Base-by-base conservation (phyloP, 805 yeast species). In the Yueomyces sinensis region DNA sequence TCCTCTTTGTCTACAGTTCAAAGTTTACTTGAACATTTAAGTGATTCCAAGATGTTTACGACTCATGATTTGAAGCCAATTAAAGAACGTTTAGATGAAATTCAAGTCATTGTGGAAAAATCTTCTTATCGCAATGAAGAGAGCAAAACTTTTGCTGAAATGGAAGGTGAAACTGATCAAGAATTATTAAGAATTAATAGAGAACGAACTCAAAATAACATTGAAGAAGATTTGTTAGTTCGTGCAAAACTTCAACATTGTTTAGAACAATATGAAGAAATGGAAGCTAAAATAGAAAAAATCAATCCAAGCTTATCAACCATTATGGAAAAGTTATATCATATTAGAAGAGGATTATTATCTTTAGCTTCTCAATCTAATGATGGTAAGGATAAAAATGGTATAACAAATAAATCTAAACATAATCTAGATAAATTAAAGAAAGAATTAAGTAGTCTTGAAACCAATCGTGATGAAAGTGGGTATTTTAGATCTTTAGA, bases 1-100 rank as follows among this genome's bases (percentile, higher is more conserved):
- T 89, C 94, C 5, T 82, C 94, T 3, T 61, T 89, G 29, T 68
- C 86, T 29, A 84, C 97, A 0, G 94, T 91, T 16, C 79, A 78
- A 58, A 74, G 91, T 45, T 62, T 91, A 38, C 65, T 91, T 44
- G 82, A 74, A 42, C 97, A 89, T 58, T 62, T 89, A 41, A 71
- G 74, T 43, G 95, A 82, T 52, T 72, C 82, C 33, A 76, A 75
- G 36, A 83, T 82, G 16, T 89, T 76, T 56, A 86, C 96, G 1
- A 74, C 72, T 37, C 82, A 80, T 45, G 98, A 91, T 54, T 67
- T 86, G 43, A 62, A 65, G 39, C 94, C 95, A 2, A 81, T 91
- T 33, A 66, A 72, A 38, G 72, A 67, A 34, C 70, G 97, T 41
- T 62, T 91, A 38, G 63, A 61, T 31, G 93, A 84, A 45, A 81